These are phyloP conservation scores for Helotiales sp. DNA, from an alignment of 2,329 filamentous ascomycete genomes.

Conservation along the genomic window DNA sequence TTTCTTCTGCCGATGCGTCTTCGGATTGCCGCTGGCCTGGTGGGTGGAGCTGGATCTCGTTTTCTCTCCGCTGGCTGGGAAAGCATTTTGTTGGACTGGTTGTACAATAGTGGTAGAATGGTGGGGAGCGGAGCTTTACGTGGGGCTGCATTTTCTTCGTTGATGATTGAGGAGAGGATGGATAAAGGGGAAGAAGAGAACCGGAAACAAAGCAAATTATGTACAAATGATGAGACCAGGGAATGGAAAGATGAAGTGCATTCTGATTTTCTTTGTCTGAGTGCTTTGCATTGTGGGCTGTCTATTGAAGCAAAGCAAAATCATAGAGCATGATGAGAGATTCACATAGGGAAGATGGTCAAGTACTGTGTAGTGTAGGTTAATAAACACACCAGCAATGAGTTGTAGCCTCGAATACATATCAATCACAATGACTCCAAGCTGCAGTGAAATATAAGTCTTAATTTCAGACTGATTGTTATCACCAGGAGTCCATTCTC, in stretches of 20 bases:
- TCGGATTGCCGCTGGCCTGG: constrained; percentile 4
- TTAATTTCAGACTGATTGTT: too few relatives aligned
- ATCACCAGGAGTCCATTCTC: too few relatives aligned
- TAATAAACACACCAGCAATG: too few relatives aligned
- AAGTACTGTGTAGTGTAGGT: too few relatives aligned
- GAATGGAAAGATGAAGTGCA: background rate
- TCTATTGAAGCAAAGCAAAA: background rate
- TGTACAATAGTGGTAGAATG: constrained; percentile 10
- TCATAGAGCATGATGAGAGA: too few relatives aligned
- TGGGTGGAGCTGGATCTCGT: background rate
- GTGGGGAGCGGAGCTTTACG: background rate
- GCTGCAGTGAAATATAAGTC: too few relatives aligned
- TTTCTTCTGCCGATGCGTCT: background rate
- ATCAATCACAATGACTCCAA: too few relatives aligned
- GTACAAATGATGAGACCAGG: background rate
- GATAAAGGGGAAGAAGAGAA: background rate
- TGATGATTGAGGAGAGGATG: background rate
- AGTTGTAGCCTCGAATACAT: too few relatives aligned
- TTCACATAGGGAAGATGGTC: too few relatives aligned
- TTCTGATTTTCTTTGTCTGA: background rate
- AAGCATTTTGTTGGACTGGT: background rate
- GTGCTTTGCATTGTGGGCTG: background rate
- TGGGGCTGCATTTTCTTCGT: constrained; percentile 4
- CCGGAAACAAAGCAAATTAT: background rate
- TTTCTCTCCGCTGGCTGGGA: constrained; percentile 6